Evolutionary conservation across 352 stramenopile genomes (phyloP), one percentile per base, ranked within the genome.

Genomic region (Aphanomyces euteiches): DNA sequence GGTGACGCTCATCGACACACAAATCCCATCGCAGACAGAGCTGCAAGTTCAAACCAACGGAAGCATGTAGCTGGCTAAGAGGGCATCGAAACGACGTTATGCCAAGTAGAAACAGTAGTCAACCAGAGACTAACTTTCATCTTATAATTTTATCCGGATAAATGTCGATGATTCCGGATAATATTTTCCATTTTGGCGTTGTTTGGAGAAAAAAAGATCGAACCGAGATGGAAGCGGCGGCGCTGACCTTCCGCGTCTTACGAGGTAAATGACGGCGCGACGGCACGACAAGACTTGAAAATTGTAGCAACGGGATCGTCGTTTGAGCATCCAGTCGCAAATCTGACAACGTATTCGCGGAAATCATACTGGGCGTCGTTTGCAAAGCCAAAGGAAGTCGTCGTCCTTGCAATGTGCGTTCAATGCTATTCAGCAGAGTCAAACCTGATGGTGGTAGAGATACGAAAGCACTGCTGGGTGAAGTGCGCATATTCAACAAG

Each of bases 401-500:
- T 90, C 47, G 82, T 85, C 34, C 38, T 90, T 43, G 76, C 76
- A 38, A 66, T 92, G 77, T 86, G 70, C 56, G 80, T 80, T 19
- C 65, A 39, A 34, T 10, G 19, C 0, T 21, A 67, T 37, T 28
- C 28, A 28, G 28, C 34, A 8, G 40, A 15, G 19, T 56, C 53
- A 48, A 7, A 39, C 15, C 34, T n/a, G 7, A 34, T 12, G 60
- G 8, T 21, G 21, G 56, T 47, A 91, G 84, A 4, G 78, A 84
- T 12, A 66, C 70, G 5, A 92, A 92, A 76, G 84, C 84, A 56
- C 64, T 92, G 56, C 41, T 92, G 59, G 84, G 82, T 0, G 82
- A 92, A 69, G 73, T 92, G n/a, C 78, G 81, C 37, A 79, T 92
- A 40, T 69, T 90, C 21, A 92, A 92, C 74, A 90, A 90, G 84